Evolutionary conservation across 305 asterid species (phyloP).

Genomic region (Caryopteris hybrid): DNA sequence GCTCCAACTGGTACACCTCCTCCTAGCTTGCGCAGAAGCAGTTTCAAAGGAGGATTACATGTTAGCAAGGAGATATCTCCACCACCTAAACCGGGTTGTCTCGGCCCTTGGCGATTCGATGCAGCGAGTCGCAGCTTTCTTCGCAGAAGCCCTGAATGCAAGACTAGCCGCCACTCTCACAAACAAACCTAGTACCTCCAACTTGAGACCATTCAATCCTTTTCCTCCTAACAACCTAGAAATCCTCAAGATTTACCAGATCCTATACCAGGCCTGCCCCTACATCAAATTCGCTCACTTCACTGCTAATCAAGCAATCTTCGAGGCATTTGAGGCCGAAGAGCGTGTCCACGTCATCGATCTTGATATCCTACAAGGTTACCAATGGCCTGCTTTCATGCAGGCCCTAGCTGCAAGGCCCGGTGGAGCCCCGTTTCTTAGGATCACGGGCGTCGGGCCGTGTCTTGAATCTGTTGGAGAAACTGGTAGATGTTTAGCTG

Average conservation of each 20-base stretch:
- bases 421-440: constrained; percentile 69
- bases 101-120: constrained; percentile 77
- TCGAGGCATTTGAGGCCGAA: constrained; percentile 75
- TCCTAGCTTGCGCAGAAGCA: constrained; percentile 82
- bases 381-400: constrained; percentile 94
- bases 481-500: constrained; percentile 62
- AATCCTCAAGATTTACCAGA: constrained; percentile 78
- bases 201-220: constrained; percentile 50
- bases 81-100: constrained; percentile 68
- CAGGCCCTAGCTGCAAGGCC: constrained; percentile 86
- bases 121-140: constrained; percentile 82
- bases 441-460: constrained; percentile 78
- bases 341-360: constrained; percentile 80
- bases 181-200: constrained; percentile 44
- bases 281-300: constrained; percentile 80
- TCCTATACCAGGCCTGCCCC: constrained; percentile 86
- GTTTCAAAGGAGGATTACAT: constrained; percentile 79
- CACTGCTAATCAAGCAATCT: constrained; percentile 81
- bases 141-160: constrained; percentile 64
- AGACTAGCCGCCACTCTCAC: constrained; percentile 66
- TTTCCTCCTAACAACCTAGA: constrained; percentile 70
- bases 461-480: constrained; percentile 52
- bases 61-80: constrained; percentile 66
- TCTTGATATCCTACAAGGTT: constrained; percentile 81
- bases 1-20: constrained; percentile 73